Percentiles rank a stretch among this genome's conserved stretches.
phyloP scores from a whole-genome alignment of 257 asterid species.

The Coffea eugenioides region DNA sequence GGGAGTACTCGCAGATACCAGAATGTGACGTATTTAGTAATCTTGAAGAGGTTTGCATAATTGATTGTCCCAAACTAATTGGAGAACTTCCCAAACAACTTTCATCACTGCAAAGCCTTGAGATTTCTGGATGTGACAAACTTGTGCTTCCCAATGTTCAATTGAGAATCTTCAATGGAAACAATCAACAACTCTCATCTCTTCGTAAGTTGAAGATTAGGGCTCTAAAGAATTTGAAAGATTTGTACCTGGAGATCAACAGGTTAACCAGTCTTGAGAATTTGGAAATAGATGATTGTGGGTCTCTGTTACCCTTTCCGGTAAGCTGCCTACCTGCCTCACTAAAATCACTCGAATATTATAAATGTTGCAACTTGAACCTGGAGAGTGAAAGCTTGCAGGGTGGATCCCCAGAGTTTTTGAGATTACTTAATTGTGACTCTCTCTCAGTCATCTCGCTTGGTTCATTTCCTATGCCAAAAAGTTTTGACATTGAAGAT shows the following conservation, averaged over 20 bases:
- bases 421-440: neutral
- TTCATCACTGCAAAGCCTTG: constrained; percentile 28
- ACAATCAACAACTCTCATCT: neutral
- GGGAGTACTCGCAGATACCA: constrained; percentile 30
- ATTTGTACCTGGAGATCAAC: neutral
- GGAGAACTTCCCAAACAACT: constrained; percentile 35
- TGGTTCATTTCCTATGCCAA: neutral
- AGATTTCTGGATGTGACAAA: constrained; percentile 31
- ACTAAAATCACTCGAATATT: no score
- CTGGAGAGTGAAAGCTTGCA: no score
- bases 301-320: no score
- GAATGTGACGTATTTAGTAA: constrained; percentile 22
- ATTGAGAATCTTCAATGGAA: constrained; percentile 3
- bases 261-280: neutral
- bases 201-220: neutral
- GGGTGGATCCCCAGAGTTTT: no score
- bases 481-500: accelerated
- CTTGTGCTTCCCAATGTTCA: constrained; percentile 22
- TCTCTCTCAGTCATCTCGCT: neutral
- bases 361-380: no score
- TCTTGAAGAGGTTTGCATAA: constrained; percentile 36
- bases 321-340: no score
- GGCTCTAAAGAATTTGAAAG: neutral
- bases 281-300: neutral
- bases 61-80: constrained; percentile 36